Percentiles rank a stretch among this genome's conserved stretches.
These are phyloP conservation scores for Haplosporangium sp. DNA, from an alignment of 371 early-diverging fungal genomes.

Conservation along the genomic window DNA sequence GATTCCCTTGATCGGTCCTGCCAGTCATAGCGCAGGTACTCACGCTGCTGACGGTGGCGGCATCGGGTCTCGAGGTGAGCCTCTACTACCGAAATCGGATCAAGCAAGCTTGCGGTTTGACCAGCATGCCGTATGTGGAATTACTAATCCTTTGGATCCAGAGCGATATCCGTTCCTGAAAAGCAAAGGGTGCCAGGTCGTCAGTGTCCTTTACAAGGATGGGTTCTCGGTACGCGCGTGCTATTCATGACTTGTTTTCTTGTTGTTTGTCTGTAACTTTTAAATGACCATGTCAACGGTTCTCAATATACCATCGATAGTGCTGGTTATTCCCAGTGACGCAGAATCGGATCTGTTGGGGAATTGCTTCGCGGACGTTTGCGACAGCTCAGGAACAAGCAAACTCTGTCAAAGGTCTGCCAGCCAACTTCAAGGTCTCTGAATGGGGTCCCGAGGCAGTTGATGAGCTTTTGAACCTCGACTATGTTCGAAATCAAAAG, in stretches of 20 bases:
- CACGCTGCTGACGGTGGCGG: background rate
- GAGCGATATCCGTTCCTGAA: slow-evolving; percentile 32
- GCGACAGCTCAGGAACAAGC: slow-evolving; percentile 9
- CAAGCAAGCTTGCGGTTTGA: slow-evolving; percentile 29
- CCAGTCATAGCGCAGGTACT: too few species aligned
- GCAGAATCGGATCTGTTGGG: slow-evolving; percentile 29
- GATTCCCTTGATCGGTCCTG: background rate
- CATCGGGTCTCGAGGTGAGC: background rate
- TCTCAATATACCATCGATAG: background rate
- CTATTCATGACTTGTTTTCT: too few species aligned
- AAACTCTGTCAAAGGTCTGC: background rate
- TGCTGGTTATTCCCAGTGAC: slow-evolving; percentile 26
- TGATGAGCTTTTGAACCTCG: slow-evolving; percentile 18
- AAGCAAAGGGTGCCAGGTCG: slow-evolving; percentile 13
- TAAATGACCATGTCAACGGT: too few species aligned
- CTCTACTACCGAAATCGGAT: slow-evolving; percentile 26
- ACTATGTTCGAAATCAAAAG: slow-evolving; percentile 24
- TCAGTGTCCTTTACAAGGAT: slow-evolving; percentile 16
- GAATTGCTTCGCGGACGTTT: slow-evolving; percentile 10
- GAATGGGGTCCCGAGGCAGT: slow-evolving; percentile 41
- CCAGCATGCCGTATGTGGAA: slow-evolving; percentile 34
- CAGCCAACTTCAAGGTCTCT: slow-evolving; percentile 28
- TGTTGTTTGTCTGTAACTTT: too few species aligned
- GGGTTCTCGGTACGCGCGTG: slow-evolving; percentile 20
- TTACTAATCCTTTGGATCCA: slow-evolving; percentile 25